These are phyloP conservation scores for Salinomyces thailandicus DNA, from an alignment of 2,329 filamentous ascomycete genomes.

Conservation along the genomic window DNA sequence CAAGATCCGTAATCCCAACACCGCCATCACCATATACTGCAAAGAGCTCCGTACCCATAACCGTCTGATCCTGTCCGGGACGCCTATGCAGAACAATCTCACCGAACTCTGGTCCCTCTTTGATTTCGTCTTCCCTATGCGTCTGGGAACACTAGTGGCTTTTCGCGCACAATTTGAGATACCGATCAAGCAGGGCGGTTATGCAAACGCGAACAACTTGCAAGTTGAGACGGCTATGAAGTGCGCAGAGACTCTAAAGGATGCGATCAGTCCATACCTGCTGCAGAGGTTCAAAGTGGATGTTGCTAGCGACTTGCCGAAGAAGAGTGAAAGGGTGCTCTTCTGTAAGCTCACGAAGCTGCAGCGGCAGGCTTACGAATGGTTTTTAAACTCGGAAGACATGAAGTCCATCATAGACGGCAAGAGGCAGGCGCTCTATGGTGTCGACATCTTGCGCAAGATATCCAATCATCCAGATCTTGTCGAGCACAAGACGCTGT, in stretches of 20 bases:
- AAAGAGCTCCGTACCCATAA: conserved; percentile 88
- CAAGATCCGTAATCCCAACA: conserved; percentile 95
- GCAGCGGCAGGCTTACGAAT: conserved; percentile 70
- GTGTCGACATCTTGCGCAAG: conserved; percentile 85
- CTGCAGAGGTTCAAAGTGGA: conserved; percentile 88
- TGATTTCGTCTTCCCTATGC: conserved; percentile 96
- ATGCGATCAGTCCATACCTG: conserved; percentile 85
- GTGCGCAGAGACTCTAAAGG: conserved; percentile 87
- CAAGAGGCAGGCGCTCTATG: conserved; percentile 70
- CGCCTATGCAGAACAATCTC: conserved; percentile 94
- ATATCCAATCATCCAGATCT: conserved; percentile 97
- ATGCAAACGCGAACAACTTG: conserved; percentile 87
- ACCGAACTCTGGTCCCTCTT: conserved; percentile 94
- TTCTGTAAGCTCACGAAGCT: conserved; percentile 83
- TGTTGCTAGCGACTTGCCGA: conserved; percentile 83
- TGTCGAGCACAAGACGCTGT: conserved; percentile 53
- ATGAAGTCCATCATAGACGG: conserved; percentile 71
- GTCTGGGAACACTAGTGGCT: conserved; percentile 78
- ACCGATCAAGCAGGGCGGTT: conserved; percentile 85
- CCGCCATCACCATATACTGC: conserved; percentile 86
- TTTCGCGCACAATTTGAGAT: conserved; percentile 90
- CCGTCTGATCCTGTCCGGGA: conserved; percentile 86
- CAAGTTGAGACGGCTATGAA: conserved; percentile 91
- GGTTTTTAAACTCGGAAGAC: conserved; percentile 71
- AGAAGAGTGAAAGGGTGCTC: conserved; percentile 91